These are phyloP conservation scores for Dalbergia cochinchinensis DNA, from an alignment of 306 rosid genomes.

Conservation along the genomic window DNA sequence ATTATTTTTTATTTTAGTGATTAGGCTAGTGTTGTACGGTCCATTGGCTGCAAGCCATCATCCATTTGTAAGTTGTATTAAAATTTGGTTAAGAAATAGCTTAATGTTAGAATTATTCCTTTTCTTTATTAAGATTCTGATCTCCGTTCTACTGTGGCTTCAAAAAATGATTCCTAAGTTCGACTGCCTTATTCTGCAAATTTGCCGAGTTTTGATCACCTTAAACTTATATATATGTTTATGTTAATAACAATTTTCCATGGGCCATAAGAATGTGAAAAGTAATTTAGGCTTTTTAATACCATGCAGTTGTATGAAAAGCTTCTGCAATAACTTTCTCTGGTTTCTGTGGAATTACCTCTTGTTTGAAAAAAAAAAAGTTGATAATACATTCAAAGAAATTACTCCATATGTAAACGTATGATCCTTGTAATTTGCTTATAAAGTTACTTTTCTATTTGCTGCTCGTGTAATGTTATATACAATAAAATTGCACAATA, in stretches of 20 bases:
- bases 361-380: too few species aligned
- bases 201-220: constrained; percentile 5
- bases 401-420: too few species aligned
- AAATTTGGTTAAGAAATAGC: constrained; percentile 38
- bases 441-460: neutral
- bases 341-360: too few species aligned
- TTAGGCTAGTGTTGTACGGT: constrained; percentile 56
- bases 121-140: constrained; percentile 18
- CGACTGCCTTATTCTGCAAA: neutral
- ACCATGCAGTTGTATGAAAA: too few species aligned
- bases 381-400: too few species aligned
- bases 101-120: constrained; percentile 42
- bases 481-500: too few species aligned
- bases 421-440: neutral
- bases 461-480: too few species aligned
- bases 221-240: constrained; percentile 4
- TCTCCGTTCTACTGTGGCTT: constrained; percentile 22
- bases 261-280: neutral
- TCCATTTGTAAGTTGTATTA: constrained; percentile 56
- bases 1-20: constrained; percentile 15
- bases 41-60: constrained; percentile 41
- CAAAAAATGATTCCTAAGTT: constrained; percentile 16
- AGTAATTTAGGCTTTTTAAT: too few species aligned
- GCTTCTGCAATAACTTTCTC: too few species aligned
- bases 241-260: neutral